Percentiles rank a stretch among this genome's conserved stretches.
phyloP scores from a whole-genome alignment of 2,329 filamentous ascomycete genomes.

The Talaromyces islandicus region DNA sequence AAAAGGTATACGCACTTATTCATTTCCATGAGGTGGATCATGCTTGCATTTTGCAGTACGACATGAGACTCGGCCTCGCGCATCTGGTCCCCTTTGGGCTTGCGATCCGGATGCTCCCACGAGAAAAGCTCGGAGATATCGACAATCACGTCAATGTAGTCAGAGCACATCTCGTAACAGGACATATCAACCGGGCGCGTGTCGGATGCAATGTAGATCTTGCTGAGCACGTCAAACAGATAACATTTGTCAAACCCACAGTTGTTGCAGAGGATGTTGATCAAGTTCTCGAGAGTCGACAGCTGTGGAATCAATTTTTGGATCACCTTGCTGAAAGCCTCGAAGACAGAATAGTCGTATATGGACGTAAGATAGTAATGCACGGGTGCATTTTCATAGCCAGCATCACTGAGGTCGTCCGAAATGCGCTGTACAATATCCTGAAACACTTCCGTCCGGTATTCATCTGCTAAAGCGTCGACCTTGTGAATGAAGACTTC shows the following conservation, averaged over 20 bases:
- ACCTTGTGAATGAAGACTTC: constrained; percentile 99
- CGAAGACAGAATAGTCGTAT: constrained; percentile 97
- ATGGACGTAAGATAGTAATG: constrained; percentile 96
- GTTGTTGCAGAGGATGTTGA: constrained; percentile 88
- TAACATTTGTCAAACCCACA: constrained; percentile 98
- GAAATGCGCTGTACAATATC: constrained; percentile 96
- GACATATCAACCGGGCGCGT: constrained; percentile 89
- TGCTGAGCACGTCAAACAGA: constrained; percentile 93
- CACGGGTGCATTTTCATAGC: constrained; percentile 87
- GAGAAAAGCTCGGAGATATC: constrained; percentile 96
- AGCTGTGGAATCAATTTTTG: constrained; percentile 94
- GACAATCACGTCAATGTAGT: constrained; percentile 97
- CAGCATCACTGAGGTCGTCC: constrained; percentile 88
- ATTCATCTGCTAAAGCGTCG: constrained; percentile 94
- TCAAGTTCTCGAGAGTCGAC: constrained; percentile 83
- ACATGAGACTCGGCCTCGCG: constrained; percentile 58
- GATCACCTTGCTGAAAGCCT: constrained; percentile 96
- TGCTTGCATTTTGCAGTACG: constrained; percentile 55
- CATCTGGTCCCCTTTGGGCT: constrained; percentile 38
- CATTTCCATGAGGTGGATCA: constrained; percentile 61
- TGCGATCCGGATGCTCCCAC: constrained; percentile 50
- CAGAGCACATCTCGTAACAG: constrained; percentile 95
- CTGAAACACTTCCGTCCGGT: constrained; percentile 89
- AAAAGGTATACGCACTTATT: constrained; percentile 47
- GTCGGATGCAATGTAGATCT: constrained; percentile 98